Conservation (phyloP, 805 yeast genomes). For the Cyberlindnera americana region DNA sequence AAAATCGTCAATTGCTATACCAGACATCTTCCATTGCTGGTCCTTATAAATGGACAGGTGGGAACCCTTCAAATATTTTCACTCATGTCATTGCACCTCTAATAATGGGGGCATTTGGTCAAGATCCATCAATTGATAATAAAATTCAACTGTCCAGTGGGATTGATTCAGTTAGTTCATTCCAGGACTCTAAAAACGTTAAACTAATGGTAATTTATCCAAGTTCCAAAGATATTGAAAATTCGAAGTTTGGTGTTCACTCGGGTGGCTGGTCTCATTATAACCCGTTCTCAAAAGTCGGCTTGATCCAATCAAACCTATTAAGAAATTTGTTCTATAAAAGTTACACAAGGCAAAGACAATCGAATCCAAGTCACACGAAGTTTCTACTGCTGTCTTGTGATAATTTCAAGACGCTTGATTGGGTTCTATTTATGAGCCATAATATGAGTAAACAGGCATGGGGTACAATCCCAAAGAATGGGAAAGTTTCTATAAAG, state of each 20-base stretch:
- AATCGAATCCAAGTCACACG: constrained; percentile 54
- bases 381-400: constrained; percentile 60
- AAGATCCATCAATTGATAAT: not conserved
- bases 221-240: constrained; percentile 35
- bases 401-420: constrained; percentile 45
- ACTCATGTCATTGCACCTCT: constrained; percentile 26
- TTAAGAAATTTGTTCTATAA: constrained; percentile 35
- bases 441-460: constrained; percentile 76
- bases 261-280: constrained; percentile 52
- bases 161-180: constrained; percentile 18
- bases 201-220: constrained; percentile 43
- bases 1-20: constrained; percentile 27
- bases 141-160: constrained; percentile 16
- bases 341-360: constrained; percentile 28
- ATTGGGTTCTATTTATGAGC: constrained; percentile 73
- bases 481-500: constrained; percentile 25
- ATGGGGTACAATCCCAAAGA: constrained; percentile 56
- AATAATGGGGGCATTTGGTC: constrained; percentile 13
- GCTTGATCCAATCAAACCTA: constrained; percentile 37
- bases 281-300: constrained; percentile 29
- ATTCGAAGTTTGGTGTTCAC: constrained; percentile 40
- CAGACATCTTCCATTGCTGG: constrained; percentile 33
- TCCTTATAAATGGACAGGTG: constrained; percentile 11
- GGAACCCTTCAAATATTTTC: constrained; percentile 19
- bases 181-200: constrained; percentile 28